Evolutionary conservation across 2,329 filamentous ascomycete genomes (phyloP), one percentile per base, ranked within the genome.

Genomic region (Penicillium decumbens): DNA sequence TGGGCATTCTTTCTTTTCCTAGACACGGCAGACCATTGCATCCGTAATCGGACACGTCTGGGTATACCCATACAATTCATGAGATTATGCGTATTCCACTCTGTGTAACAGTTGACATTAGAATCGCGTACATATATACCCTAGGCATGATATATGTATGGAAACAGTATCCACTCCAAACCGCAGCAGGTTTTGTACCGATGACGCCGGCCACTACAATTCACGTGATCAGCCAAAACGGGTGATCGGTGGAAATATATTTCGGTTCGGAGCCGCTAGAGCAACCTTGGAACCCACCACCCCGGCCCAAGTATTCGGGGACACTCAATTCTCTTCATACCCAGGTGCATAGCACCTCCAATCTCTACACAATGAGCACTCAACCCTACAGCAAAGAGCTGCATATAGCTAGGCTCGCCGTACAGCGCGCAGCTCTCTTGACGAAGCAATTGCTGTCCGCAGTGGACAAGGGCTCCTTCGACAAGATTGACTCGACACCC

Each of bases 401-500:
- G 15, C 54, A 65, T 27, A 54, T 72, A 18, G 70, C 67, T 9
- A 65, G 64, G 35, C 65, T 75, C 1, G 75, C 79, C 18, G 78
- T 83, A 15, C 77, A 80, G 57, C 71, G 76, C 53, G 81, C 81
- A 44, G 75, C 80, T 3, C 66, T 79, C 13, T 72, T 84, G 32
- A 84, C 82, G 15, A 82, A 83, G 61, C 63, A 70, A 50, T 65
- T 82, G 58, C 70, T 78, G 20, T 71, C 71, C 37, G 66, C 70
- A 18, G 70, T 77, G n/a, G 71, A 74, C 54, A 78, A 78, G 56
- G 72, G 72, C 48, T 74, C 72, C 20, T 70, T 82, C 45, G 74
- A 77, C 60, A 84, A 85, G 63, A 72, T 71, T 48, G 82, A 85
- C 63, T 69, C 74, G 42, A 78, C 77, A 0, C 82, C 82, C 23